Conservation (phyloP, 1,284 basidiomycete species). For the Microbotryomycetes sp. region DNA sequence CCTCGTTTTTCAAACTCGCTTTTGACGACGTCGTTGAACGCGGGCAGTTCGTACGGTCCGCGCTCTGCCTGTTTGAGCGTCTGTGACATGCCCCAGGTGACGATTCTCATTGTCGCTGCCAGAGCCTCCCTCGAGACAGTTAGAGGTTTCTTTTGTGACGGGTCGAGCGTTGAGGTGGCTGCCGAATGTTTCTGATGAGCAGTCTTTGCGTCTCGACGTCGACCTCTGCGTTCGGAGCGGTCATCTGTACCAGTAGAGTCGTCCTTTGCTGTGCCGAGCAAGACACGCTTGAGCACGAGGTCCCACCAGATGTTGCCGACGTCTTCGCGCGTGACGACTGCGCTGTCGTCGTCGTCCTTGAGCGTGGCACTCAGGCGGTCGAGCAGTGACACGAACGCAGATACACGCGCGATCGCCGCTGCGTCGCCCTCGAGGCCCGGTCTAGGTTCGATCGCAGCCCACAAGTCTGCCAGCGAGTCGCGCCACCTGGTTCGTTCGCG, state of each 20-base stretch:
- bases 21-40: conserved; percentile 14
- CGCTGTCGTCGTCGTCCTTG: conserved; percentile 24
- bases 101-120: conserved; percentile 13
- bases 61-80: conserved; percentile 1
- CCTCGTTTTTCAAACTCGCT: conserved; percentile 22
- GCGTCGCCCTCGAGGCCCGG: conserved; percentile 24
- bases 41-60: conserved; percentile 4
- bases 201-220: background rate
- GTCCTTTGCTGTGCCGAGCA: conserved; percentile 24
- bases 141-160: conserved; percentile 6
- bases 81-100: conserved; percentile 27
- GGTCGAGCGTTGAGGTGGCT: background rate
- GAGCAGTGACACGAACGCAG: conserved; percentile 21
- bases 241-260: background rate
- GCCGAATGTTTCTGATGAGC: background rate
- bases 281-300: conserved; percentile 14
- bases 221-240: background rate
- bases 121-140: conserved; percentile 23
- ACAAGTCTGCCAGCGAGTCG: conserved; percentile 23
- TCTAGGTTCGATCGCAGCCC: conserved; percentile 16
- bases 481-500: conserved; percentile 21
- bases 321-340: conserved; percentile 19
- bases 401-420: conserved; percentile 15
- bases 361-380: conserved; percentile 18
- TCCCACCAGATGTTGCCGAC: conserved; percentile 27